Conservation (phyloP, 768 basidiomycete species). For the Boletellus emodensis region DNA sequence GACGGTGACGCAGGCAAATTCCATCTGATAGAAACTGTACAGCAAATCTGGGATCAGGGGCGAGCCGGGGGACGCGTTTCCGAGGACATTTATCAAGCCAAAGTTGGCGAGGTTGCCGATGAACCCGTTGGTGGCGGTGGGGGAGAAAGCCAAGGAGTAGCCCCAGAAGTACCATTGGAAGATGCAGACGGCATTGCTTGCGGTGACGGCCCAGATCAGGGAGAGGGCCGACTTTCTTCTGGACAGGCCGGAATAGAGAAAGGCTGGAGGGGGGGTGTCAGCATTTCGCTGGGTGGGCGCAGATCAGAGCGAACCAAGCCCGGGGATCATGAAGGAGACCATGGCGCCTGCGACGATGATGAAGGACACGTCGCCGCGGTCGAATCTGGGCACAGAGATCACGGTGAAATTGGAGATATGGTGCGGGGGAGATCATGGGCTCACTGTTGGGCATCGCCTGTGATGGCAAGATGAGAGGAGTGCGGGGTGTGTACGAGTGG, state of each 20-base stretch:
- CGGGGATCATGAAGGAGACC: conserved; percentile 77
- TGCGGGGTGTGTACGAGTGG: not conserved
- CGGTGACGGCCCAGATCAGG: conserved; percentile 71
- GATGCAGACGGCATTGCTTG: conserved; percentile 70
- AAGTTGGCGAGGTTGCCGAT: conserved; percentile 81
- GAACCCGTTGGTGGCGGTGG: conserved; percentile 66
- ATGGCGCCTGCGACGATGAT: conserved; percentile 65
- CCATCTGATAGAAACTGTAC: conserved; percentile 86
- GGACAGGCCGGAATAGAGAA: conserved; percentile 70
- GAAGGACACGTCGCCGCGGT: conserved; percentile 69
- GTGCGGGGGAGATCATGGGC: conserved; percentile 7
- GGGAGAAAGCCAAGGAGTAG: conserved; percentile 82
- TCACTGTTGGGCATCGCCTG: conserved; percentile 29
- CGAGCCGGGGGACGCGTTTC: conserved; percentile 70
- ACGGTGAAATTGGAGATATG: conserved; percentile 5
- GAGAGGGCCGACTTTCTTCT: conserved; percentile 68
- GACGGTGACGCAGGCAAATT: conserved; percentile 79
- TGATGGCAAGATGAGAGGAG: conserved; percentile 3
- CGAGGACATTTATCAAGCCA: conserved; percentile 69
- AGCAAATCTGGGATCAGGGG: conserved; percentile 78
- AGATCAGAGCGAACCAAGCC: conserved; percentile 46
- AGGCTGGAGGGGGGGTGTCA: conserved; percentile 38
- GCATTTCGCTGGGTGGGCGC: not conserved
- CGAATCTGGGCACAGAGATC: conserved; percentile 42
- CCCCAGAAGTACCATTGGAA: conserved; percentile 84